phyloP scores from a whole-genome alignment of 164 flowering plant genomes.

The Umbilicus rupestris region DNA sequence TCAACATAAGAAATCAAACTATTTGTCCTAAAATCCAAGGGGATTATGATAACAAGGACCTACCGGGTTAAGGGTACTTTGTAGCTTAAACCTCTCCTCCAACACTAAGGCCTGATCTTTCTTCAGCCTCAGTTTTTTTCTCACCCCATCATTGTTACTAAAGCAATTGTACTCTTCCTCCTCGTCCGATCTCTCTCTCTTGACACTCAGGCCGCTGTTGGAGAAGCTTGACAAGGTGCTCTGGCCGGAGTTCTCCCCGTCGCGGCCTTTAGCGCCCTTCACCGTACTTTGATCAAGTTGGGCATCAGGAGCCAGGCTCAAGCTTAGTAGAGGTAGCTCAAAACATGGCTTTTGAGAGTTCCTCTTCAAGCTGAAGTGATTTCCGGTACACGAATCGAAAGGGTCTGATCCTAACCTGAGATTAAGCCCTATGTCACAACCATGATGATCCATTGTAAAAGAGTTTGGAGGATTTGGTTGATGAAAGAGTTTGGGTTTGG shows the following conservation, averaged over 20 bases:
- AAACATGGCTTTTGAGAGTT: not conserved
- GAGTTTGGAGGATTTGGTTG: not conserved
- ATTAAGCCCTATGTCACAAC: constrained; percentile 4
- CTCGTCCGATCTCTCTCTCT: constrained; percentile 33
- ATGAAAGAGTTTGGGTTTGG: not conserved
- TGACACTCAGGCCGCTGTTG: constrained; percentile 22
- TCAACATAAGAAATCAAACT: not conserved
- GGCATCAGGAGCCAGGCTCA: not conserved
- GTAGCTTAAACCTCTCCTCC: constrained; percentile 82
- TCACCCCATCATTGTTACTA: constrained; percentile 26
- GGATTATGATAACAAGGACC: constrained; percentile 12
- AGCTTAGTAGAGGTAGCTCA: not conserved
- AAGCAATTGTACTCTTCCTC: constrained; percentile 57
- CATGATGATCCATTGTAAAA: not conserved
- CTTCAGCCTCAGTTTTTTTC: constrained; percentile 81
- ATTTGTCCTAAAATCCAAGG: not conserved
- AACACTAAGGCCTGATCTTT: constrained; percentile 79
- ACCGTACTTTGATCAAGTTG: not conserved
- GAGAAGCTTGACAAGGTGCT: constrained; percentile 1
- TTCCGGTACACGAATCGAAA: not conserved
- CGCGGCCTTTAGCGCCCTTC: not conserved
- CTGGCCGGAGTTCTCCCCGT: not conserved
- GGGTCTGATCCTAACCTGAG: not conserved
- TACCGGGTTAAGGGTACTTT: constrained; percentile 88
- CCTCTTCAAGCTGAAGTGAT: not conserved